phyloP scores from a whole-genome alignment of 2,329 filamentous ascomycete species.

The Rhytidhysteron rufulum region DNA sequence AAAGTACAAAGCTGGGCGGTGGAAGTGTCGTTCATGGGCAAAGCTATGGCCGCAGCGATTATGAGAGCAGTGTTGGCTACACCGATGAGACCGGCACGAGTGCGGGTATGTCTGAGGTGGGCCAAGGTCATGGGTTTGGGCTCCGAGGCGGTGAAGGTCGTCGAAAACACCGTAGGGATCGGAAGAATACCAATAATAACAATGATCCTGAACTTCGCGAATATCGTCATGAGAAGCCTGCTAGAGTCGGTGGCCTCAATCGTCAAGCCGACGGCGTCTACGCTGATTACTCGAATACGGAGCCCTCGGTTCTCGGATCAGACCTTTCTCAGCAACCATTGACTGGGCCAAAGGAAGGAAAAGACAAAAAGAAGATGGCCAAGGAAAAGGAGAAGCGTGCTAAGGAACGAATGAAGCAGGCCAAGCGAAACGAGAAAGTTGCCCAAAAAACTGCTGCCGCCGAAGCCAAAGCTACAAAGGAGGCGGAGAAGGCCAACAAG shows the following conservation, averaged over 20 bases:
- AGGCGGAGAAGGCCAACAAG: conserved; percentile 33
- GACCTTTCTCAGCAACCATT: conserved; percentile 43
- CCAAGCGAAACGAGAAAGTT: conserved; percentile 35
- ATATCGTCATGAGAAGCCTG: conserved; percentile 83
- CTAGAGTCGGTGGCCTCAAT: conserved; percentile 86
- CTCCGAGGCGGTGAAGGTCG: conserved; percentile 44
- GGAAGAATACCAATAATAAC: conserved; percentile 53
- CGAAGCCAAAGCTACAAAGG: conserved; percentile 43
- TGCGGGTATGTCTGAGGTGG: conserved; percentile 40
- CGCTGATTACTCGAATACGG: conserved; percentile 74
- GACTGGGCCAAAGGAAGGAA: conserved; percentile 38
- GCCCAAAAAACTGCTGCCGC: conserved; percentile 27
- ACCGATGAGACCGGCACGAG: conserved; percentile 44
- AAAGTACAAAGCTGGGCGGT: conserved; percentile 79
- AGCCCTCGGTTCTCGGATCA: conserved; percentile 56
- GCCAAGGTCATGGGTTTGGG: conserved; percentile 40
- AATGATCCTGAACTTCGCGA: conserved; percentile 63
- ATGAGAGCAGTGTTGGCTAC: conserved; percentile 37
- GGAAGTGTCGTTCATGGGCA: conserved; percentile 73
- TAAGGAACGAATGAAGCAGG: conserved; percentile 20
- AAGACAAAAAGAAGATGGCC: conserved; percentile 20
- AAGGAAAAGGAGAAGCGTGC: conserved; percentile 13
- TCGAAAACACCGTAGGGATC: conserved; percentile 51
- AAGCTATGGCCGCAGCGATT: conserved; percentile 32
- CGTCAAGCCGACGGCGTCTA: conserved; percentile 71